Percentiles rank a stretch among this genome's conserved stretches.
Conservation (phyloP, 192 early-diverging fungal species). For the Glomus cerebriforme region DNA sequence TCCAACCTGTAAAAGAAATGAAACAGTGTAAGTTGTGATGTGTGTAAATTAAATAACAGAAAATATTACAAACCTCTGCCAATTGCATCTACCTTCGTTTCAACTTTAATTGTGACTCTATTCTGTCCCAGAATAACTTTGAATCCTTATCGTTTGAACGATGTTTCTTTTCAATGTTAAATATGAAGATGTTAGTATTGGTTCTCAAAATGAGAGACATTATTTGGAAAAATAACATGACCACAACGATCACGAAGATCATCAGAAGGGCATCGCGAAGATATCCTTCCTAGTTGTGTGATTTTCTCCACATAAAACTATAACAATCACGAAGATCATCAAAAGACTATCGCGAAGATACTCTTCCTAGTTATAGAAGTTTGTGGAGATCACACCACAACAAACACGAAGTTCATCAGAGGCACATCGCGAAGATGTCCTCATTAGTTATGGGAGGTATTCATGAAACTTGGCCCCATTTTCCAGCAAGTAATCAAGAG, state of each 20-base stretch:
- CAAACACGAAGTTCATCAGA: conserved; percentile 2
- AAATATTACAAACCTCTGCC: not conserved
- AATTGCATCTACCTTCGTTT: too few relatives aligned
- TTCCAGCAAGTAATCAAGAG: too few relatives aligned
- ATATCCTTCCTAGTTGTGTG: conserved; percentile 11
- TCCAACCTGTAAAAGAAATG: not conserved
- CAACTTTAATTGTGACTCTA: too few relatives aligned
- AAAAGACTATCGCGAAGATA: conserved; percentile 3
- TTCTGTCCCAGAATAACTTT: not conserved
- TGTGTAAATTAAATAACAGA: conserved; percentile 11
- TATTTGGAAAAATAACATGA: not conserved
- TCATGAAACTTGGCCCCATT: too few relatives aligned
- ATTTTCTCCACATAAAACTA: not conserved
- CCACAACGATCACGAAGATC: conserved; percentile 10
- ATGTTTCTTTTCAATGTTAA: not conserved
- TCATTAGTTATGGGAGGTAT: too few relatives aligned
- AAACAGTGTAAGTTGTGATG: not conserved
- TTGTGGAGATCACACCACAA: not conserved
- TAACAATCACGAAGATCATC: not conserved
- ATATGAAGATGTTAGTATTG: not conserved
- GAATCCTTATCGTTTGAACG: not conserved
- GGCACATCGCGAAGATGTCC: conserved; percentile 1
- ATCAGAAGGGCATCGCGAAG: not conserved
- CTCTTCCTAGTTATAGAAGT: not conserved
- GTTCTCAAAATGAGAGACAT: not conserved